A percentile compares a stretch with the other conserved stretches of the same genome.
These are phyloP conservation scores for Colletotrichum tanaceti DNA, from an alignment of 2,329 filamentous ascomycete genomes.

Conservation along the genomic window DNA sequence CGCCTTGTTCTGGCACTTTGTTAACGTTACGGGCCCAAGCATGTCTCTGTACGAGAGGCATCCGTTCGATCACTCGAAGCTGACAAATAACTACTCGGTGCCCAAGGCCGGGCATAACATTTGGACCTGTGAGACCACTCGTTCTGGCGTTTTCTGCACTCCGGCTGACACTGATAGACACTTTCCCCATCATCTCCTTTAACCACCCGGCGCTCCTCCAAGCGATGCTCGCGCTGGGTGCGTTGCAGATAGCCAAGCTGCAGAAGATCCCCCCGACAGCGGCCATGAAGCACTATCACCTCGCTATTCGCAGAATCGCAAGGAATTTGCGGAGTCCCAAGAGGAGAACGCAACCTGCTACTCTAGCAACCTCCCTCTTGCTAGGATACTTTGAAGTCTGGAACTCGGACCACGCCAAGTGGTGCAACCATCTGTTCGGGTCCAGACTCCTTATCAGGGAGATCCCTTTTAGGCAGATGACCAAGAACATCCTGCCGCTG, in stretches of 20 bases:
- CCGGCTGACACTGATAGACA: slow-evolving; percentile 61
- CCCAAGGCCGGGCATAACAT: slow-evolving; percentile 73
- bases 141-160: slow-evolving; percentile 30
- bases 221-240: slow-evolving; percentile 87
- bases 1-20: slow-evolving; percentile 89
- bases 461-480: slow-evolving; percentile 81
- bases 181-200: slow-evolving; percentile 84
- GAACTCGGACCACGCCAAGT: slow-evolving; percentile 93
- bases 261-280: slow-evolving; percentile 79
- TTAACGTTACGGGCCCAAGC: slow-evolving; percentile 86
- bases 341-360: slow-evolving; percentile 79
- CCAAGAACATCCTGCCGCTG: slow-evolving; percentile 74
- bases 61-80: slow-evolving; percentile 76
- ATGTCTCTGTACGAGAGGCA: slow-evolving; percentile 90
- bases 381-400: slow-evolving; percentile 95
- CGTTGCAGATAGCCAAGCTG: slow-evolving; percentile 87
- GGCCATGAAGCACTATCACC: slow-evolving; percentile 91
- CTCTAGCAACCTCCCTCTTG: slow-evolving; percentile 87
- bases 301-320: slow-evolving; percentile 82
- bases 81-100: slow-evolving; percentile 71
- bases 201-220: slow-evolving; percentile 89
- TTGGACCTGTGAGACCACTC: slow-evolving; percentile 69
- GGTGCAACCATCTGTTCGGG: slow-evolving; percentile 91
- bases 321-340: slow-evolving; percentile 77
- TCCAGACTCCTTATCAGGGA: slow-evolving; percentile 85